Conservation (phyloP, 208 protist genomes). For the Porcisia hertigi region DNA sequence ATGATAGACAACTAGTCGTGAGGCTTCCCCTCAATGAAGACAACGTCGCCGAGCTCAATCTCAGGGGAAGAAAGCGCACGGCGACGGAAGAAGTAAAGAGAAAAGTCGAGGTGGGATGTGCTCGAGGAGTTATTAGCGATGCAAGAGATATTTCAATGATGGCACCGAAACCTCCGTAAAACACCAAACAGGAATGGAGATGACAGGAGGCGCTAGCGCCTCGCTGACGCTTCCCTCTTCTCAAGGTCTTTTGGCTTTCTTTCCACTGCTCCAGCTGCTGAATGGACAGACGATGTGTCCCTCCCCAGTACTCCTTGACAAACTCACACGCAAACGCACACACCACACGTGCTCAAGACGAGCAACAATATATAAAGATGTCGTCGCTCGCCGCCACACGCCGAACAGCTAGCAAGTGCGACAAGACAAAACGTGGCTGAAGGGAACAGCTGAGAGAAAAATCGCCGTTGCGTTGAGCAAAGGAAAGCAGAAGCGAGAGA, state of each 20-base stretch:
- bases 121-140: not conserved
- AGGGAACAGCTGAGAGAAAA: not conserved
- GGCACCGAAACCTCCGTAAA: not conserved
- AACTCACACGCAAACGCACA: not conserved
- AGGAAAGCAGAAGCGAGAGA: not conserved
- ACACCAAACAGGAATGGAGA: not conserved
- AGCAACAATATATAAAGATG: not conserved
- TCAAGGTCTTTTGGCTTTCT: not conserved
- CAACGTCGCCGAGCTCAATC: no score
- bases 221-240: not conserved
- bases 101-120: constrained; percentile 3
- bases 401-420: not conserved
- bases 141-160: not conserved
- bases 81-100: constrained; percentile 26
- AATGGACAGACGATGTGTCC: not conserved
- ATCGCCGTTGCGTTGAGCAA: not conserved
- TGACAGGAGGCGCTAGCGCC: not conserved
- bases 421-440: not conserved
- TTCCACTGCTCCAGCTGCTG: not conserved
- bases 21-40: not conserved
- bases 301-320: not conserved
- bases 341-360: not conserved
- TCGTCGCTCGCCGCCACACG: not conserved
- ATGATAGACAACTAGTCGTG: not conserved
- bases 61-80: not conserved